These are phyloP conservation scores for Maudiozyma bulderi DNA, from an alignment of 805 yeast species.

Conservation along the genomic window DNA sequence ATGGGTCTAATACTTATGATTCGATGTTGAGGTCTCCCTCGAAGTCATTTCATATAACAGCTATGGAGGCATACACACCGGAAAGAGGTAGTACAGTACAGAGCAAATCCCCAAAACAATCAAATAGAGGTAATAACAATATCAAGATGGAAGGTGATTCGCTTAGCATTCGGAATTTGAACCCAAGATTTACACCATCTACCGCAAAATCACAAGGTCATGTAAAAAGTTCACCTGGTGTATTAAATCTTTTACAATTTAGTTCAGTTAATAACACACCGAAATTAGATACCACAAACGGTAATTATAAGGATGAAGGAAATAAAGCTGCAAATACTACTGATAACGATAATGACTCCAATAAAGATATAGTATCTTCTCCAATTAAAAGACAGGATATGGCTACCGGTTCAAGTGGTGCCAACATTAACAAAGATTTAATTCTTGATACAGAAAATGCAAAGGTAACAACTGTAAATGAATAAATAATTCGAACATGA, in stretches of 20 bases:
- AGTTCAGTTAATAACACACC: conserved; percentile 35
- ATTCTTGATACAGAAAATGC: conserved; percentile 27
- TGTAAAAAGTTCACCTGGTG: conserved; percentile 62
- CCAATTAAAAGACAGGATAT: conserved; percentile 18
- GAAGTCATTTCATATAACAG: conserved; percentile 38
- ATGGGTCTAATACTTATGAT: conserved; percentile 19
- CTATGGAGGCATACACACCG: conserved; percentile 58
- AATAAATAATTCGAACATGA: conserved; percentile 3
- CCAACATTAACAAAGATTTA: conserved; percentile 12
- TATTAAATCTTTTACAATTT: conserved; percentile 87
- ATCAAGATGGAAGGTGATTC: not conserved
- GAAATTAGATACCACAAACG: conserved; percentile 16
- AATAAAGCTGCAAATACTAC: not conserved
- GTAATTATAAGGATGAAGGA: conserved; percentile 4
- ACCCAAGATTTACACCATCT: conserved; percentile 7
- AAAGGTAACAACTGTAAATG: conserved; percentile 21
- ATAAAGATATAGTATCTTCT: conserved; percentile 19
- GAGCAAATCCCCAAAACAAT: conserved; percentile 16
- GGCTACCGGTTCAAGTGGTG: not conserved
- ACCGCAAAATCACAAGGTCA: conserved; percentile 11
- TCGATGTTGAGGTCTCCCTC: conserved; percentile 29
- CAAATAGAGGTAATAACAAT: conserved; percentile 7
- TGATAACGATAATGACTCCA: conserved; percentile 4
- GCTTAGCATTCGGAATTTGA: not conserved
- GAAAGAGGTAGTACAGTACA: conserved; percentile 39